A percentile compares a stretch with the other conserved stretches of the same genome.
These are phyloP conservation scores for Cucumis variabilis DNA, from an alignment of 331 rosid species.

Conservation along the genomic window DNA sequence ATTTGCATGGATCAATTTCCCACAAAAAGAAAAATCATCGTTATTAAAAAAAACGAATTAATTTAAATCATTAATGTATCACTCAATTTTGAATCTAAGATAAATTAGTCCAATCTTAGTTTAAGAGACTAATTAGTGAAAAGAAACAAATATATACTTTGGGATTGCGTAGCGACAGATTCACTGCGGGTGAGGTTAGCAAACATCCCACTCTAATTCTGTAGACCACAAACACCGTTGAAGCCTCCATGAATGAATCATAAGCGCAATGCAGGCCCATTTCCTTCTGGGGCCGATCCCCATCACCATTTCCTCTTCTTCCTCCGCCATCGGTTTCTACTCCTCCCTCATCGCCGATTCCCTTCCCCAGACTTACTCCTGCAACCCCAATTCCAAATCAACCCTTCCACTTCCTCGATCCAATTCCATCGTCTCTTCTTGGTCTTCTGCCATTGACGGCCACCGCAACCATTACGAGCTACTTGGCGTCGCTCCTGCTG, in stretches of 20 bases:
- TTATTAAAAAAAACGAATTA: too few relatives aligned
- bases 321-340: conserved; percentile 33
- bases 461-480: conserved; percentile 68
- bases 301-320: conserved; percentile 23
- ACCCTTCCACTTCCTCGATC: conserved; percentile 8
- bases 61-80: too few relatives aligned
- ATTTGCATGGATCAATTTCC: too few relatives aligned
- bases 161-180: too few relatives aligned
- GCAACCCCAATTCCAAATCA: conserved; percentile 33
- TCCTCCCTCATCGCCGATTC: conserved; percentile 38
- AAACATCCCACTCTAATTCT: neutral
- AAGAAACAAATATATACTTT: too few relatives aligned
- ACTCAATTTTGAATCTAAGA: too few relatives aligned
- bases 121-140: too few relatives aligned
- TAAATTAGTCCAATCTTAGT: too few relatives aligned
- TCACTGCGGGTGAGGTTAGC: neutral
- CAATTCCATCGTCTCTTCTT: conserved; percentile 31
- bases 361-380: conserved; percentile 27
- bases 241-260: conserved; percentile 10
- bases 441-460: conserved; percentile 42
- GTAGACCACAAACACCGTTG: conserved; percentile 1
- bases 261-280: conserved; percentile 61
- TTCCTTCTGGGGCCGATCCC: conserved; percentile 68
- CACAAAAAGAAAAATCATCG: too few relatives aligned
- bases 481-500: conserved; percentile 64